A percentile compares a stretch with the other conserved stretches of the same genome.
Evolutionary conservation across 2,329 filamentous ascomycete genomes (phyloP).

Genomic region (Periconia macrospinosa): DNA sequence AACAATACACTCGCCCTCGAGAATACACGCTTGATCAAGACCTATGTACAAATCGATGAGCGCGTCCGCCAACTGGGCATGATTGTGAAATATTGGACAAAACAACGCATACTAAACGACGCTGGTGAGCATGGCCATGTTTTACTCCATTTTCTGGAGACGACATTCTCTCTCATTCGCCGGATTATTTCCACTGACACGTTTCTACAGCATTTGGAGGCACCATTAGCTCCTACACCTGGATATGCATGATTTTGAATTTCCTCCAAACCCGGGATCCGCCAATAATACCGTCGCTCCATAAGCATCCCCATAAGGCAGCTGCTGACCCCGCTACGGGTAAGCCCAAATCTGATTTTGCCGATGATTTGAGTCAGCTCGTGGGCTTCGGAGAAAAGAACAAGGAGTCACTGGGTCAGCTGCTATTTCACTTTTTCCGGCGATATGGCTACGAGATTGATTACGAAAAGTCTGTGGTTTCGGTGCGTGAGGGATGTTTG

Average conservation of each 20-base stretch:
- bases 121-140: conserved; percentile 67
- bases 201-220: conserved; percentile 75
- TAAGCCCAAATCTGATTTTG: conserved; percentile 70
- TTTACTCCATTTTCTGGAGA: not conserved
- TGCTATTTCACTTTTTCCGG: conserved; percentile 95
- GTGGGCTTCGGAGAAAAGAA: conserved; percentile 76
- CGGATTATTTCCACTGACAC: conserved; percentile 6
- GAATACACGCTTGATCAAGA: conserved; percentile 97
- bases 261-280: conserved; percentile 88
- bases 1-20: conserved; percentile 95
- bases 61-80: conserved; percentile 90
- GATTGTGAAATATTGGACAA: conserved; percentile 98
- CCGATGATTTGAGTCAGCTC: conserved; percentile 79
- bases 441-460: conserved; percentile 94
- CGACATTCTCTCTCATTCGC: not conserved
- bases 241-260: conserved; percentile 98
- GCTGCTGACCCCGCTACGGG: conserved; percentile 63
- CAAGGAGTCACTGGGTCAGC: conserved; percentile 76
- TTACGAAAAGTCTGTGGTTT: conserved; percentile 81
- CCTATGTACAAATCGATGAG: conserved; percentile 90
- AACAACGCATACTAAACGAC: conserved; percentile 89
- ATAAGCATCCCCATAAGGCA: conserved; percentile 69
- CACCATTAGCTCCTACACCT: conserved; percentile 96
- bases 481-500: conserved; percentile 78
- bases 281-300: conserved; percentile 82